Base-by-base conservation (phyloP, 805 yeast species). In the Hanseniaspora clermontiae region DNA sequence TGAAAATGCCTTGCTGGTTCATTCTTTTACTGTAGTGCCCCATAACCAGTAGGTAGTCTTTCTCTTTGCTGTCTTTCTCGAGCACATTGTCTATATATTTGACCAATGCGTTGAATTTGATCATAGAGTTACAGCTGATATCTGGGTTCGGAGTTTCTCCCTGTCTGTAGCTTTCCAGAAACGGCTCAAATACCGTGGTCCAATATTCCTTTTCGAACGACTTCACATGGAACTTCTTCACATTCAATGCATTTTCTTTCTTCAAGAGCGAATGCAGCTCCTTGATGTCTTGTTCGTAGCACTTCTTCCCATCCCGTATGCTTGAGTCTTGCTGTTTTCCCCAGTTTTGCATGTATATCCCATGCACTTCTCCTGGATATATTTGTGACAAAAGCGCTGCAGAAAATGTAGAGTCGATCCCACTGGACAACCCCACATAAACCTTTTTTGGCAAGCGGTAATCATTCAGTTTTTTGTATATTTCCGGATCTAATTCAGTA, bases 111-210 rank as follows among this genome's bases (percentile, higher is more conserved):
- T 98, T 97, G 71, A 93, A 93, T 67, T 93, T 93, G 61, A 93
- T 84, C 65, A 79, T 78, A 58, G 77, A 76, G 68, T 93, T 93
- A 66, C 98, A 93, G 19, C 83, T 80, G 20, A 90, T 83, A 66
- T 93, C 98, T 0, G 98, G 97, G 63, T 93, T 93, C 0, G 98
- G 98, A 0, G 98, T 93, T 43, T 75, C 63, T 0, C 98, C 98
- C 10, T 60, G 64, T 38, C 74, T 70, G 66, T 90, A 93, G 63
- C 74, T 75, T 3, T 78, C 78, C 24, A 93, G 68, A 97, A 93
- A 91, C 1, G 98, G 97, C 65, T 80, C 83, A 66, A 93, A 93
- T 9, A 93, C 97, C 57, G 84, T 83, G 19, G 74, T 72, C 98
- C 98, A 93, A 68, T 93, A 93, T 56, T 93, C 97, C 60, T 77